Evolutionary conservation across 2,329 filamentous ascomycete species (phyloP).

Genomic region (Domatiomyces catenatus): DNA sequence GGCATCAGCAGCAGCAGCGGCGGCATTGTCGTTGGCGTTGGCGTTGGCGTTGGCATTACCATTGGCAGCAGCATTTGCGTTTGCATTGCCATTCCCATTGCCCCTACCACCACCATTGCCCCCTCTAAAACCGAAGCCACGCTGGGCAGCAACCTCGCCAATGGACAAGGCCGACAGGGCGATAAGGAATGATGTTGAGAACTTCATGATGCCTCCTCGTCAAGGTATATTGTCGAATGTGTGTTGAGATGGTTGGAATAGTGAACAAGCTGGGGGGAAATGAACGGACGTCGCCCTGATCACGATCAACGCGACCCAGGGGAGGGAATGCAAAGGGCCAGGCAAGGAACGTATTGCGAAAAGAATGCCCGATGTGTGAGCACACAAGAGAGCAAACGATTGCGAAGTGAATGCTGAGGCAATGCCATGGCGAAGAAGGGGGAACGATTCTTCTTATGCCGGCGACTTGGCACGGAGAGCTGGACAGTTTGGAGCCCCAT

Average conservation of each 20-base stretch:
- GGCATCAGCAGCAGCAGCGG: too few relatives aligned
- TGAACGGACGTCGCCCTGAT: background rate
- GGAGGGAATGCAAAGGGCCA: slow-evolving; percentile 5
- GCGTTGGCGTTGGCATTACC: slow-evolving; percentile 10
- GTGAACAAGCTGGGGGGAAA: background rate
- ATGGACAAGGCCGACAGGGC: slow-evolving; percentile 6
- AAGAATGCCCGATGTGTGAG: slow-evolving; percentile 1
- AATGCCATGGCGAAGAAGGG: slow-evolving; percentile 14
- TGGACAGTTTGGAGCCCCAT: background rate
- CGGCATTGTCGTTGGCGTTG: slow-evolving; percentile 13
- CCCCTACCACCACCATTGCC: background rate
- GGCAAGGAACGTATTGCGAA: slow-evolving; percentile 1
- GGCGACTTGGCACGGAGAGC: background rate
- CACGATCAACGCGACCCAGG: slow-evolving; percentile 1
- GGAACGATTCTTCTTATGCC: slow-evolving; percentile 1
- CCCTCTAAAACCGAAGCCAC: background rate
- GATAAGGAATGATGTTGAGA: slow-evolving; percentile 2
- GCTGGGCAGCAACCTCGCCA: slow-evolving; percentile 4
- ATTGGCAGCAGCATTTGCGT: slow-evolving; percentile 2
- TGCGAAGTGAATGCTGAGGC: slow-evolving; percentile 16
- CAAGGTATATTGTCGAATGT: background rate
- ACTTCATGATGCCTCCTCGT: background rate
- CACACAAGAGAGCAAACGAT: slow-evolving; percentile 5
- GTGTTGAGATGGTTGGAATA: background rate
- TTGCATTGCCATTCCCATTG: background rate